Evolutionary conservation across 768 basidiomycete genomes (phyloP), one percentile per base, ranked within the genome.

Genomic region (Xerocomellus amylosporus): DNA sequence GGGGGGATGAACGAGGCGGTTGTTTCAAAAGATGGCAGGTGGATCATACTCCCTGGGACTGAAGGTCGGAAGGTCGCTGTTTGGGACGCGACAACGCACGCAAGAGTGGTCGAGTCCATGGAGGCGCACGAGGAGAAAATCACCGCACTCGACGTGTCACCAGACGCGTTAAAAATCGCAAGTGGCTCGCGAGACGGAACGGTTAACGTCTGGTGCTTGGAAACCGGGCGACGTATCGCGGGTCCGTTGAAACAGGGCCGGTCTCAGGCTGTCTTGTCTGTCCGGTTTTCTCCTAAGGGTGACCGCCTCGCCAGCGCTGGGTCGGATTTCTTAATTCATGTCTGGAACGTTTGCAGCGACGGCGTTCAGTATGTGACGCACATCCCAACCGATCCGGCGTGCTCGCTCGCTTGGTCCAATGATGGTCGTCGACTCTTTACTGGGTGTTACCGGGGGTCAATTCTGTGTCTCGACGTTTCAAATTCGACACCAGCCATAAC

Each of bases 231-330:
- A 8, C 55, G 26, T n/a, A 38, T 66, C 2, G 51, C 55, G 0
- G 61, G 57, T 24, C 65, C 65, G 2, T 55, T 65, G 28, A 55
- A 57, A n/a, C 64, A 56, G 9, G 40, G 40, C 22, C 20, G 19
- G 10, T 41, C 40, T 0, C n/a, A n/a, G n/a, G n/a, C n/a, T n/a
- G 20, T 66, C 19, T 47, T 26, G 42, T 64, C 61, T 17, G 36
- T 67, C 36, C 43, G 41, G 12, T 68, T 68, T 55, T 67, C 67
- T 38, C 58, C 64, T 28, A 10, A n/a, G 2, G 64, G 64, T 6
- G 52, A 58, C 26, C 52, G 42, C 9, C 53, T 67, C 24, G 67
- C 67, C 10, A 56, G 31, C n/a, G 19, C 46, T 26, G 53, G 48
- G 8, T 45, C 54, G 46, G 26, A 47, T 41, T 53, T 9, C 34